phyloP scores from a whole-genome alignment of 208 protist genomes.

The Acanthamoeba triangularis region DNA sequence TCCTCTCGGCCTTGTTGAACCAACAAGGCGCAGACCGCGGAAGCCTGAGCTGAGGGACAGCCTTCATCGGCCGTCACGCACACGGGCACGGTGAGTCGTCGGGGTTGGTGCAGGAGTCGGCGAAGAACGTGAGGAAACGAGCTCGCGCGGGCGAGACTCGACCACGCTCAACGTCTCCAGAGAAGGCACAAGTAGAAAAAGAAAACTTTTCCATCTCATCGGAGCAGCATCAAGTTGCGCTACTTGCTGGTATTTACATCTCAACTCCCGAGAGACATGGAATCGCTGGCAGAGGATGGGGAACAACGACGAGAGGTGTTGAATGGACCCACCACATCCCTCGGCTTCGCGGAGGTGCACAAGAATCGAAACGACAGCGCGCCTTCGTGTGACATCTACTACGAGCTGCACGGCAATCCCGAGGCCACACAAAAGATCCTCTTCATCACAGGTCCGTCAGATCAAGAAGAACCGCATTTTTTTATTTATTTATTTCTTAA shows the following conservation, averaged over 20 bases:
- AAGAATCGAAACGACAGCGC: neutral
- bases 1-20: no score
- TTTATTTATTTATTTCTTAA: no score
- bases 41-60: no score
- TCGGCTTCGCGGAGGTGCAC: slow-evolving; percentile 5
- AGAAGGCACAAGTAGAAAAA: no score
- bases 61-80: no score
- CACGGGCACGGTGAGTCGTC: no score
- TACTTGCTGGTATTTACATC: neutral
- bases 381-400: neutral
- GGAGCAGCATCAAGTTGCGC: neutral
- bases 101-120: no score
- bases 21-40: no score
- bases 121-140: no score
- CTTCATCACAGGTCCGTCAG: neutral
- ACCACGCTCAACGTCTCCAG: no score
- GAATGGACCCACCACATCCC: neutral
- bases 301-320: neutral
- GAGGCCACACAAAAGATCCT: neutral
- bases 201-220: no score
- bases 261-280: neutral
- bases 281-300: neutral
- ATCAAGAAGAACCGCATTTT: neutral
- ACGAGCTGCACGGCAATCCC: slow-evolving; percentile 36
- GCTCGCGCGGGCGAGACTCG: no score